Evolutionary conservation across 495 filamentous ascomycete genomes (phyloP).

Genomic region (Mytilinidion resinicola): DNA sequence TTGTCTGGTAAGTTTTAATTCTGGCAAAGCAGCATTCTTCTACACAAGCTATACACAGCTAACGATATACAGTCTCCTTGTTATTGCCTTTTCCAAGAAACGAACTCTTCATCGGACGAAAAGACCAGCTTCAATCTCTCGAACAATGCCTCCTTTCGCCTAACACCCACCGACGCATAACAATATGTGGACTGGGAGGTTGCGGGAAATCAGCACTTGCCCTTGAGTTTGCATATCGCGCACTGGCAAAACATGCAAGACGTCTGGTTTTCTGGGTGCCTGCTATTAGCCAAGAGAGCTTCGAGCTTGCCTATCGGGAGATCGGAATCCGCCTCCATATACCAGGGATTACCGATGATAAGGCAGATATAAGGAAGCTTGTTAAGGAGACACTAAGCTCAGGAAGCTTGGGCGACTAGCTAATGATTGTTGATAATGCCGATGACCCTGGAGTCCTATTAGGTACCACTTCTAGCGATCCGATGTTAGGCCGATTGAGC

Average conservation of each 20-base stretch:
- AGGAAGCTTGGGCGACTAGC: constrained; percentile 19
- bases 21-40: background rate
- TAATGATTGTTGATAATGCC: constrained; percentile 19
- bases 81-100: constrained; percentile 2
- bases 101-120: constrained; percentile 4
- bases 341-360: background rate
- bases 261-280: too few species aligned
- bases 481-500: background rate
- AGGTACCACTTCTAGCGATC: background rate
- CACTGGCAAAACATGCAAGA: too few species aligned
- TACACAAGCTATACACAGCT: background rate
- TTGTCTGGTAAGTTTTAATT: background rate
- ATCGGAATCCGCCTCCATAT: background rate
- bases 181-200: background rate
- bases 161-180: background rate
- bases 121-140: constrained; percentile 5
- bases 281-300: too few species aligned
- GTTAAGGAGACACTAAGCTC: background rate
- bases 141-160: background rate
- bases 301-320: background rate
- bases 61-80: constrained; percentile 1
- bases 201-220: background rate
- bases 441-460: constrained; percentile 4
- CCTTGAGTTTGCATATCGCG: background rate
- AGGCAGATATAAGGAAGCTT: constrained; percentile 1